Base-by-base conservation (phyloP, 768 basidiomycete species). In the Pulveroboletus frians region DNA sequence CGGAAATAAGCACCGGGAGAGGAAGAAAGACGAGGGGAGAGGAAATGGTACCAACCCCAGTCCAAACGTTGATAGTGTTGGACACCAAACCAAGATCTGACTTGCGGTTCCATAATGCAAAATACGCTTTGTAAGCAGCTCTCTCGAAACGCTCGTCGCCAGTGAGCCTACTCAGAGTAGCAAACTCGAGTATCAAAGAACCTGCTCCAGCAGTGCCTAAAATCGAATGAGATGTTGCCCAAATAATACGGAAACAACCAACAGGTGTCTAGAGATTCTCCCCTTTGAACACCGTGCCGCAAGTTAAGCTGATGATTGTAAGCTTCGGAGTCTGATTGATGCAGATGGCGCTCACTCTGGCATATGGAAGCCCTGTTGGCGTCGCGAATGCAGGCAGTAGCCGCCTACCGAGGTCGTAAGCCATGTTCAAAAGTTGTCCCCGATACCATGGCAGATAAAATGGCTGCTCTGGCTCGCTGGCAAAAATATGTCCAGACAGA, bases 121-220 rank as follows among this genome's bases (percentile, higher is more conserved):
- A 91, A 66, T 90, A 97, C 0, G 96, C 92, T 69, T 83, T 85
- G 56, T 85, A 77, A 2, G 95, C 96, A 0, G 79, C 91, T 57
- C 83, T 84, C 69, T 98, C 96, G 61, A 92, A 99, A 15, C 85
- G 79, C 18, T 84, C 78, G 60, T 96, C 92, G 6, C 89, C 88
- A 30, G 93, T 95, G 34, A 99, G 75, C 29, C 94, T 83, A 61
- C 89, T 91, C 21, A 99, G 72, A 14, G 90, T 87, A n/a, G 84
- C 90, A 62, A 98, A 97, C 65, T 99, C 96, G 20, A 99, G 72
- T 30, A 98, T 83, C 47, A 99, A 72, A 26, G 92, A 93, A 13
- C 92, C 92, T 34, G 92, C 94, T 39, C 92, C 95, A 31, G 94
- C 92, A 30, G 90, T 83, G 68, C 91, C 91, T 93, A 56, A 27